Evolutionary conservation across 306 rosid genomes (phyloP), one percentile per base, ranked within the genome.

Genomic region (Amphicarpaea edgeworthii): DNA sequence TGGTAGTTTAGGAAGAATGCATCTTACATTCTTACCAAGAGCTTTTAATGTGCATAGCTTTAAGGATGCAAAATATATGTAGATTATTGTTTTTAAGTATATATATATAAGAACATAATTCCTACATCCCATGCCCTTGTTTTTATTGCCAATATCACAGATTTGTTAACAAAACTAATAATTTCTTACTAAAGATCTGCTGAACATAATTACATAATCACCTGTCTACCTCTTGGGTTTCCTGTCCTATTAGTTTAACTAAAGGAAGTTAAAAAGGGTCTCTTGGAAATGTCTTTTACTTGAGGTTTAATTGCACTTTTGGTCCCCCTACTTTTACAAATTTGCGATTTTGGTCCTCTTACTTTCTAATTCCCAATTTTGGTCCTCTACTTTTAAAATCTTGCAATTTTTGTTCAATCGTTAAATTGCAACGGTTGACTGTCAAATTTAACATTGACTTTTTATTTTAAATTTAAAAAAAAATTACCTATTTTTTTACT

Each of bases 31-130:
- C 40, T 34, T 34, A 28, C 16, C 40, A 65, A 41, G 59, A 72
- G 34, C 42, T 46, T 66, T 49, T 45, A 12, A 68, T 28, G 28
- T 12, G n/a, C 43, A 50, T 37, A 79, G 47, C 37, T 66, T 59
- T 45, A 72, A 72, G 28, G 71, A 73, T 61, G 67, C 34, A 26
- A 68, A 79, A 72, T 59, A 57, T 50, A 61, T 20, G 19, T 19
- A 6, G 70, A n/a, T 58, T 76, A 28, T 57, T 50, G 55, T 53
- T 37, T 37, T 26, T 65, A 37, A 46, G 28, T 24, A 57, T 59
- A 7, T 24, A 57, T 59, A 7, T 11, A 45, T 46, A 50, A 67
- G 46, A n/a, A 16, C 53, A 50, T 37, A n/a, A 14, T 24, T 76
- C 68, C 58, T 47, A 63, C 17, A 14, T 75, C 49, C 32, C 30